Conservation (phyloP, 306 rosid genomes). For the Casuarina equisetifolia region DNA sequence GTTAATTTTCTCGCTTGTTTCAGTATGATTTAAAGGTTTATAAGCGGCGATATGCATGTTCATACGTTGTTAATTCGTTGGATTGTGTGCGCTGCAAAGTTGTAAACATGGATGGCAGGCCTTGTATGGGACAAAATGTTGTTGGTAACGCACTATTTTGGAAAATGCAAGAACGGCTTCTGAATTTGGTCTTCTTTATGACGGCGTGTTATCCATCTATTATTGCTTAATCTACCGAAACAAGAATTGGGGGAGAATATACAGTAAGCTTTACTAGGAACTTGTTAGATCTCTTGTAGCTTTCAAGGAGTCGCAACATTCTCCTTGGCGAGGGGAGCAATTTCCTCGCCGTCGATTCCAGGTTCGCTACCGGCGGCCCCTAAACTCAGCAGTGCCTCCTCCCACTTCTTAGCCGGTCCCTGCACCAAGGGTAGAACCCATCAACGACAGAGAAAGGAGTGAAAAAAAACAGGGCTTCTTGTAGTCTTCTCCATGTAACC, state of each 20-base stretch:
- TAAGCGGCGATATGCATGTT: no score
- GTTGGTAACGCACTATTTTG: no score
- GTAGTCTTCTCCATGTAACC: background rate
- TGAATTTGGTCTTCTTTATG: no score
- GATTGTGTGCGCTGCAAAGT: no score
- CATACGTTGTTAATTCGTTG: no score
- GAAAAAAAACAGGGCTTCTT: background rate
- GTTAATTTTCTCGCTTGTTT: no score
- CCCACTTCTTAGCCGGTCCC: conserved; percentile 89
- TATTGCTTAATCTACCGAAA: background rate
- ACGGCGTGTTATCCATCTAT: no score
- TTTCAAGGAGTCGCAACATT: conserved; percentile 63
- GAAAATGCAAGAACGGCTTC: no score
- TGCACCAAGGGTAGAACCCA: conserved; percentile 8
- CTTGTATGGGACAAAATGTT: no score
- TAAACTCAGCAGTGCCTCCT: conserved; percentile 55
- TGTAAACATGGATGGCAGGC: no score
- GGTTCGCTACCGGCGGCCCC: conserved; percentile 61
- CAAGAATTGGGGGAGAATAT: background rate
- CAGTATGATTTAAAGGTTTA: no score
- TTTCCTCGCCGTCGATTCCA: conserved; percentile 70
- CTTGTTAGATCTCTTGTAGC: background rate
- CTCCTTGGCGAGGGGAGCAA: conserved; percentile 76
- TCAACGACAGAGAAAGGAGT: background rate
- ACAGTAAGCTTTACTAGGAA: background rate